A percentile compares a stretch with the other conserved stretches of the same genome.
phyloP scores from a whole-genome alignment of 768 basidiomycete species.

The Xerocomellus amylosporus region DNA sequence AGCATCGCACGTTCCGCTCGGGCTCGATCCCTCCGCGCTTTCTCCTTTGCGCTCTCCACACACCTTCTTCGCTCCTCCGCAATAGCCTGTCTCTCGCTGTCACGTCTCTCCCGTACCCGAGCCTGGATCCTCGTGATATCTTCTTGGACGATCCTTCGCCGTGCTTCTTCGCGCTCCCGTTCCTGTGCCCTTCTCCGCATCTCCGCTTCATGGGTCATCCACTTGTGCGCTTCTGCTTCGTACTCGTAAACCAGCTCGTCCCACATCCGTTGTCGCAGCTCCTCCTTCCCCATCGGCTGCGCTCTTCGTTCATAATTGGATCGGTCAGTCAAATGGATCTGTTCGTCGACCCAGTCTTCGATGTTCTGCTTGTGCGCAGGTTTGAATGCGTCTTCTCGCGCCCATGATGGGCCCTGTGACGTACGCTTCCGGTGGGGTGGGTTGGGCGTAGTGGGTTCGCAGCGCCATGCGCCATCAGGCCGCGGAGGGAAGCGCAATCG shows the following conservation, averaged over 20 bases:
- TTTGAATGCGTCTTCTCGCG: slow-evolving; percentile 46
- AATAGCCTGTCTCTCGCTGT: slow-evolving; percentile 45
- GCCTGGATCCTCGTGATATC: slow-evolving; percentile 55
- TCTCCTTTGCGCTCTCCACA: slow-evolving; percentile 37
- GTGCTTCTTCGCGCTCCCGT: slow-evolving; percentile 43
- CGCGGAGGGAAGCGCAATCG: slow-evolving; percentile 24
- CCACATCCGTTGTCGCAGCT: slow-evolving; percentile 42
- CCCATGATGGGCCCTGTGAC: slow-evolving; percentile 37
- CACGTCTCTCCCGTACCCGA: slow-evolving; percentile 48
- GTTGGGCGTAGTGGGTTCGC: slow-evolving; percentile 11
- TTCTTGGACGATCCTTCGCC: slow-evolving; percentile 47
- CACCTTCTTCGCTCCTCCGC: slow-evolving; percentile 46
- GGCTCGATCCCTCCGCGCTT: slow-evolving; percentile 42
- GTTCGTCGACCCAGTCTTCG: slow-evolving; percentile 64
- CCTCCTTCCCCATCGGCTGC: slow-evolving; percentile 28
- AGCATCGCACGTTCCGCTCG: slow-evolving; percentile 44
- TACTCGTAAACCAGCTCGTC: slow-evolving; percentile 53
- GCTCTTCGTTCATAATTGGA: slow-evolving; percentile 27
- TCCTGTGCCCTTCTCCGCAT: slow-evolving; percentile 43
- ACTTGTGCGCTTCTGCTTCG: slow-evolving; percentile 49
- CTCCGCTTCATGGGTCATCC: slow-evolving; percentile 52
- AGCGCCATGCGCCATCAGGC: slow-evolving; percentile 13
- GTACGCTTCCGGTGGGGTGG: slow-evolving; percentile 29
- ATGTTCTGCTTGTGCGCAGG: slow-evolving; percentile 48
- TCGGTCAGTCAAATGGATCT: slow-evolving; percentile 38